Evolutionary conservation across 768 basidiomycete genomes (phyloP), one percentile per base, ranked within the genome.

Genomic region (Piloderma croceum): DNA sequence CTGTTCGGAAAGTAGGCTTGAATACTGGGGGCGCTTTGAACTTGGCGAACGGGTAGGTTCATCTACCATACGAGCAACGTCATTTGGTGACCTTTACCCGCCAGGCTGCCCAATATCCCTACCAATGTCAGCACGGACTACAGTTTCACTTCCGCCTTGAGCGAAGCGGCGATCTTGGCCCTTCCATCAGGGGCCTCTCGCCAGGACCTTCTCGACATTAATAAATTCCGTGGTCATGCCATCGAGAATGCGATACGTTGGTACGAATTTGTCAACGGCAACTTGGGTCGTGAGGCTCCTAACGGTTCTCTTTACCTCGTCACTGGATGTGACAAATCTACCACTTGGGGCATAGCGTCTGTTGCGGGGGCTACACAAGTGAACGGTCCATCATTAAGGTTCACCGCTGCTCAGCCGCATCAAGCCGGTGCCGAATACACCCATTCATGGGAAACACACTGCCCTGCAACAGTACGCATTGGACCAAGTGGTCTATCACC

Each of bases 141-240:
- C 35, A 7, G 15, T 35, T 23, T 13, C 11, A 11, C 20, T 7
- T 45, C 22, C 19, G 23, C 23, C 23, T 44, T 35, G 3, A 40
- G 41, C 23, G 34, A 25, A 18, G 33, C 39, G 3, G 43, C 47
- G 3, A n/a, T 51, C 15, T 37, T 51, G 3, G 24, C 31, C 9
- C 38, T 48, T 3, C 50, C 50, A 5, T 31, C 39, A 7, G 50
- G 50, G 11, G 39, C 44, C 17, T 45, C 41, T 7, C 39, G 40
- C 15, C 31, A 34, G 5, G 34, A 48, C 29, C 37, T 38, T 0
- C 24, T 37, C 3, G 38, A 34, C 21, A 10, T 38, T 6, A 15
- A 29, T 18, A 25, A 17, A 7, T 41, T 46, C 17, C 42, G 42
- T 5, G 24, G 45, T 4, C 39, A 48, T 15, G 47, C 47, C 5